Evolutionary conservation across 2,329 filamentous ascomycete genomes (phyloP), one percentile per base, ranked within the genome.

Genomic region (Penicillium sp.): DNA sequence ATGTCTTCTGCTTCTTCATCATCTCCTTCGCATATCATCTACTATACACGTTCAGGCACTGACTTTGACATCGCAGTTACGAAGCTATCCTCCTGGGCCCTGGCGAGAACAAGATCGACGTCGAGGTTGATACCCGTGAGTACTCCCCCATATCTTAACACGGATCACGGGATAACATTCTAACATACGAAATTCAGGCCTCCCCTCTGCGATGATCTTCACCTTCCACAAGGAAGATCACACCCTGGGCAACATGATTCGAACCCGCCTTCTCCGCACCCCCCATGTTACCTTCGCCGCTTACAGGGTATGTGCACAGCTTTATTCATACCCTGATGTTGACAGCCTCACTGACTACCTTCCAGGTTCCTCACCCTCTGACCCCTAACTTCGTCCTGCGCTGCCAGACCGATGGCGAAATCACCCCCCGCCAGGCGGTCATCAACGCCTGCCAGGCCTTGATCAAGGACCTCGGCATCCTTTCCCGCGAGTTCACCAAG

Each of bases 211-310:
- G n/a, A 91, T 92, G 10, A 91, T 97, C 79, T 99, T 99, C 82
- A 88, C 92, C 62, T 89, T 99, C 80, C 92, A 92, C 80, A 98
- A 97, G 79, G 95, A 99, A 78, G 95, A 99, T 72, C 94, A 97
- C 80, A 97, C 94, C 1, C 86, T 99, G 28, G 95, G 90, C 71
- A 97, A 99, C 78, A 85, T 99, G 59, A 85, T 99, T 60, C 87
- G 90, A 53, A 89, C 92, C 73, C 91, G 94, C 72, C 89, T 99
- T 60, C 89, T 95, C 81, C 89, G 91, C 76, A 90, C 92, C 72
- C 86, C 88, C 19, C 89, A 96, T 75, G 91, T 99, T 70, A 83
- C 90, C 71, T 96, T 98, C 84, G 89, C 93, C 62, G 95, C 91
- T 13, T 99, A 99, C 84, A 96, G 96, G 80, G 88, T 91, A 89